Conservation (phyloP, 139 green algal species). For the Edaphochlamys debaryana region DNA sequence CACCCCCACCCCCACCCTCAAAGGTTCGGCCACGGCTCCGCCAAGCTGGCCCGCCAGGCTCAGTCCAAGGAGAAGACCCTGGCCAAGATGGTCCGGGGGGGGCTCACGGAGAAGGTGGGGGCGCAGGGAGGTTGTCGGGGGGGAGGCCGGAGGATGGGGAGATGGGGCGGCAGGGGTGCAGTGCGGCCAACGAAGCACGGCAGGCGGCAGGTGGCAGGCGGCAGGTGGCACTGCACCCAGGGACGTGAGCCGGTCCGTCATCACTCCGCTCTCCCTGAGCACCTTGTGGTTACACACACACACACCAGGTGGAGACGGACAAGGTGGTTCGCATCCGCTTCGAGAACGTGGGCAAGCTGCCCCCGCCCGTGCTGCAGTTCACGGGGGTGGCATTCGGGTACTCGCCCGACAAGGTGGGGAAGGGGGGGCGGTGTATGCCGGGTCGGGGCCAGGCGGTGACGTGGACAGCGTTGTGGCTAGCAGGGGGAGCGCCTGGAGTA, state of each 20-base stretch:
- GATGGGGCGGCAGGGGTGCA: neutral
- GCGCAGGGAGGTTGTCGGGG: neutral
- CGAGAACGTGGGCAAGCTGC: slow-evolving; percentile 91
- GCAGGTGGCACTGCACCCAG: too few species aligned
- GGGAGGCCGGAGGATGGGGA: neutral
- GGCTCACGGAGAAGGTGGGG: slow-evolving; percentile 80
- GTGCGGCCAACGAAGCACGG: too few species aligned
- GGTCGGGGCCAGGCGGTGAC: too few species aligned
- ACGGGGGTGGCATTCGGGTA: slow-evolving; percentile 88
- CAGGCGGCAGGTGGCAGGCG: too few species aligned
- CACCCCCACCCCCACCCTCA: too few species aligned
- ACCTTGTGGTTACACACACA: too few species aligned
- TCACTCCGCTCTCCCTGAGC: too few species aligned
- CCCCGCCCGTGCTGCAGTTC: slow-evolving; percentile 87
- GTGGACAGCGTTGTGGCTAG: too few species aligned
- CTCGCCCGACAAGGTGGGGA: slow-evolving; percentile 63
- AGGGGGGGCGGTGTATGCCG: too few species aligned
- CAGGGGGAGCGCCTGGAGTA: too few species aligned
- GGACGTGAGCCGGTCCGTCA: too few species aligned
- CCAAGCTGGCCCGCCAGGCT: slow-evolving; percentile 93
- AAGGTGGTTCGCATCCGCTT: slow-evolving; percentile 87
- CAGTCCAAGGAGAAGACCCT: slow-evolving; percentile 96
- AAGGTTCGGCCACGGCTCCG: slow-evolving; percentile 90
- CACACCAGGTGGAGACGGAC: slow-evolving; percentile 76
- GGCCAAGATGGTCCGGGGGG: slow-evolving; percentile 93